Evolutionary conservation across 495 filamentous ascomycete species (phyloP).

Genomic region (Trichoderma asperelloides): DNA sequence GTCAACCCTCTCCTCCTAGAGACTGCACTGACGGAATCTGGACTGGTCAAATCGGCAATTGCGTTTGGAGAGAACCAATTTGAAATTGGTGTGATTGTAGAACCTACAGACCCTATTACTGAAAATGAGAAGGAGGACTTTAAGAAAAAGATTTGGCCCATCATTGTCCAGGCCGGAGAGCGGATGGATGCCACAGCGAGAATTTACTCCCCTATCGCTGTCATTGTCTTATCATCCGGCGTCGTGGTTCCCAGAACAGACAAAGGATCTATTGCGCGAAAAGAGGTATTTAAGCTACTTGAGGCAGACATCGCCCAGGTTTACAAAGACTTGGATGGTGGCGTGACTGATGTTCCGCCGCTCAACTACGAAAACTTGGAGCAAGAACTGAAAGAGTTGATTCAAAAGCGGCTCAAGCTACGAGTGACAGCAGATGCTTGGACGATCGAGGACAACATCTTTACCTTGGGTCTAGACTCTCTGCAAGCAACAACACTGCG

Average conservation of each 20-base stretch:
- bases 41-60: slow-evolving; percentile 22
- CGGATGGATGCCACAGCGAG: slow-evolving; percentile 22
- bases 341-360: background rate
- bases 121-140: slow-evolving; percentile 12
- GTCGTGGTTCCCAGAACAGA: slow-evolving; percentile 21
- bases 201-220: slow-evolving; percentile 17
- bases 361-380: slow-evolving; percentile 11
- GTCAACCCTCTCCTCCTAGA: slow-evolving; percentile 36
- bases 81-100: slow-evolving; percentile 30
- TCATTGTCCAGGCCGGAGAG: slow-evolving; percentile 15
- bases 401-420: background rate
- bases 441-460: slow-evolving; percentile 21
- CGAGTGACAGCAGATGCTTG: background rate
- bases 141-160: slow-evolving; percentile 21
- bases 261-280: slow-evolving; percentile 26
- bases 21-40: slow-evolving; percentile 19
- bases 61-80: slow-evolving; percentile 29
- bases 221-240: slow-evolving; percentile 18
- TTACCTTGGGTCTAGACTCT: slow-evolving; percentile 28
- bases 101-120: slow-evolving; percentile 16
- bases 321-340: slow-evolving; percentile 17
- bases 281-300: slow-evolving; percentile 23
- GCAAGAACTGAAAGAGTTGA: slow-evolving; percentile 4
- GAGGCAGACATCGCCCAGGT: slow-evolving; percentile 19
- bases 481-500: slow-evolving; percentile 15